Conservation (phyloP, 495 filamentous ascomycete genomes). For the Apiosordaria backusii region DNA sequence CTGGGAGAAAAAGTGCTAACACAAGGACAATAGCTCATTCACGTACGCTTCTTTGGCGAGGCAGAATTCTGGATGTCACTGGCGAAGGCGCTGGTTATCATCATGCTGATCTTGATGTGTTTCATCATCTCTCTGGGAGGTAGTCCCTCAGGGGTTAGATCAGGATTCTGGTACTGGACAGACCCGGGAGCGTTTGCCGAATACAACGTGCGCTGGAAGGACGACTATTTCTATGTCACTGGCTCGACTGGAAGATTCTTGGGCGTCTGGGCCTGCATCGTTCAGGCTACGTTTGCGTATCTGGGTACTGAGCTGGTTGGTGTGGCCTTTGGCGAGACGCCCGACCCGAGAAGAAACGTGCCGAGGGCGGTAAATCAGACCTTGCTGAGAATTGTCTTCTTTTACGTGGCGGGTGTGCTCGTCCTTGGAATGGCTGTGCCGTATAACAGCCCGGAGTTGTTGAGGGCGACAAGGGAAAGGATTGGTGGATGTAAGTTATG, state of each 20-base stretch:
- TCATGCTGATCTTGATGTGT: constrained; percentile 62
- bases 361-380: constrained; percentile 69
- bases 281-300: constrained; percentile 78
- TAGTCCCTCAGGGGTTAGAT: constrained; percentile 63
- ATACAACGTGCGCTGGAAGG: constrained; percentile 38
- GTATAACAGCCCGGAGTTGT: constrained; percentile 54
- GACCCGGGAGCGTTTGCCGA: constrained; percentile 67
- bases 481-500: constrained; percentile 39
- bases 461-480: constrained; percentile 48
- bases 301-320: constrained; percentile 83
- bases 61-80: constrained; percentile 77
- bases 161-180: constrained; percentile 77
- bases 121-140: constrained; percentile 72
- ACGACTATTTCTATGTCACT: constrained; percentile 13
- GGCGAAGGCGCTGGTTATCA: constrained; percentile 66
- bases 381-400: constrained; percentile 69
- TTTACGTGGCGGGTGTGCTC: constrained; percentile 68
- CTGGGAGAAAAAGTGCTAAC: neutral
- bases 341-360: constrained; percentile 72
- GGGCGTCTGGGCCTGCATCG: constrained; percentile 73
- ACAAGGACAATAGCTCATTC: constrained; percentile 33
- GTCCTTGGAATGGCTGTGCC: constrained; percentile 69
- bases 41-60: constrained; percentile 71
- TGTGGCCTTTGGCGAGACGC: constrained; percentile 74
- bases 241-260: constrained; percentile 60